phyloP scores from a whole-genome alignment of 176 grass and related monocot genomes.

The Oryza nivara region DNA sequence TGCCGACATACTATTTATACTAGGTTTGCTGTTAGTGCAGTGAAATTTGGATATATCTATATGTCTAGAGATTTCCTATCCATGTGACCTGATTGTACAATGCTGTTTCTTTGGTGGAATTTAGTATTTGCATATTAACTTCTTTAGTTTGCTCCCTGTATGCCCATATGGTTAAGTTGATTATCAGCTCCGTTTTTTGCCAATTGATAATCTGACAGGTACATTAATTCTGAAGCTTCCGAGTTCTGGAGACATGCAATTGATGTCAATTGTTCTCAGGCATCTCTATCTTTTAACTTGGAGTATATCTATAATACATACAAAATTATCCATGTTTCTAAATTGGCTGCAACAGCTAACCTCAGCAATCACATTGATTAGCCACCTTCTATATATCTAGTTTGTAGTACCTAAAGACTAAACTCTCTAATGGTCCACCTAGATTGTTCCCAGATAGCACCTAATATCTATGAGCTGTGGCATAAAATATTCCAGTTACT shows the following conservation, averaged over 20 bases:
- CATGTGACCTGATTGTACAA: neutral
- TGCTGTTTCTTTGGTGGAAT: neutral
- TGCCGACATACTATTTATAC: neutral
- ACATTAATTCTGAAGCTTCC: neutral
- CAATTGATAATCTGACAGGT: neutral
- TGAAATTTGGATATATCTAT: neutral
- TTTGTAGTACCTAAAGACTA: neutral
- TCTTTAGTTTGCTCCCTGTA: neutral
- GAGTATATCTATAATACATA: neutral
- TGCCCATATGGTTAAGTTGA: neutral
- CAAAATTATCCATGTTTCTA: neutral
- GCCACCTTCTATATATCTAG: neutral
- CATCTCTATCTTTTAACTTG: neutral
- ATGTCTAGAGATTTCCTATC: constrained; percentile 20
- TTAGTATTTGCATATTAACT: neutral
- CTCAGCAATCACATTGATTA: constrained; percentile 19
- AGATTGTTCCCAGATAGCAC: neutral
- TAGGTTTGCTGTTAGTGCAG: neutral
- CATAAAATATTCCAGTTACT: neutral
- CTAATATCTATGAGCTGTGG: neutral
- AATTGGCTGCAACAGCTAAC: neutral
- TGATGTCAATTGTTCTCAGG: neutral
- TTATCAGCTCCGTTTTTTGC: neutral
- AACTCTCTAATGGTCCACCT: neutral
- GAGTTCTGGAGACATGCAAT: neutral